Evolutionary conservation across 192 early-diverging fungal genomes (phyloP), one percentile per base, ranked within the genome.

Genomic region (Coemansia sp.): DNA sequence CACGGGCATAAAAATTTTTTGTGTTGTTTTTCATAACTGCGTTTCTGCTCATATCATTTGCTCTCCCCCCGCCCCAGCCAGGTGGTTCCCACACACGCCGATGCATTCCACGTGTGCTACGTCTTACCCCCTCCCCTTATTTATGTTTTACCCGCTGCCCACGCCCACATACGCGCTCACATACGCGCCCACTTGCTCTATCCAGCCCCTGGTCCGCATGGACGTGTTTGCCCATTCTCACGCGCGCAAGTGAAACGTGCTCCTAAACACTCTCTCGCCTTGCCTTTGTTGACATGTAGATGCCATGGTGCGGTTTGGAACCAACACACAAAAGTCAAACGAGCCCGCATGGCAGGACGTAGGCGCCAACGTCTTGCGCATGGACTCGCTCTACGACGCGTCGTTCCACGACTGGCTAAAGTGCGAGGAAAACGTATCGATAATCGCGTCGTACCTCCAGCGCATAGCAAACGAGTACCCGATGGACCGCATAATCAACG

Each of bases 341-440:
- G 74, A 77, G 72, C 76, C 80, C 0, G 75, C 80, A 10, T 92
- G 90, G 90, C 77, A 85, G 76, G 88, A 92, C 61, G 89, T 92
- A n/a, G 85, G 89, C 54, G 76, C 81, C 42, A 92, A 90, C 65
- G 87, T 92, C 40, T 83, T 87, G 61, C 86, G 85, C 59, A 92
- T 92, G 90, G 90, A 92, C 71, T 83, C 85, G 63, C 86, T 89
- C 3, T 92, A 92, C 57, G 90, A 90, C 46, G 89, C 90, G 46
- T 87, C 89, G 9, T 92, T 92, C 75, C 87, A 88, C 76, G 83
- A 87, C 42, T 92, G 90, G 90, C 82, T 92, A 2, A 87, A 88
- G 64, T 86, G 83, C 40, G 90, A 92, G 72, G 90, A 89, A 51
- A 92, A 92, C 69, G 88, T 92, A 11, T 82, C 87, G 20, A 87